Evolutionary conservation across 352 stramenopile genomes (phyloP), one percentile per base, ranked within the genome.

Genomic region (Phytophthora ohioensis): DNA sequence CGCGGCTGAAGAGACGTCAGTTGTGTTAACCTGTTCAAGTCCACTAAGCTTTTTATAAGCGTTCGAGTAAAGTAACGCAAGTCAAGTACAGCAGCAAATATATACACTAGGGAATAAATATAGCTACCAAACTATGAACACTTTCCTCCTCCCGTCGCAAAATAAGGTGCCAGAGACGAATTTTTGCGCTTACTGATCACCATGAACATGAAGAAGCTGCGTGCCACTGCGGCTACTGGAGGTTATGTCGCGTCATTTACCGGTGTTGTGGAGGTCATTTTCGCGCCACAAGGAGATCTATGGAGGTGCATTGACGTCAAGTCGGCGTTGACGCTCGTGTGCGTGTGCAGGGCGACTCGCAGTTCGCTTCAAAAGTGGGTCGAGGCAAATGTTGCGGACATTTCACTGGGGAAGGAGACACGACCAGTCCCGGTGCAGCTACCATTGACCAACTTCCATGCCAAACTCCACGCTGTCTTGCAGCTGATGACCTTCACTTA

Each of bases 401-500:
- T 79, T 21, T 79, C 71, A 7, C 36, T 67, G 13, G 52, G 57
- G 13, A 57, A 61, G 42, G 71, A 79, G 35, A 27, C n/a, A 13
- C n/a, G 67, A 31, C 52, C 71, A 1, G 56, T 79, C 31, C 57
- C 57, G 4, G 43, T 79, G 12, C 60, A 67, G 35, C 46, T 74
- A 11, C 34, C 27, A 6, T 27, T 42, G 0, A 11, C 38, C 3
- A 52, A n/a, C 15, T 53, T 71, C 8, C 5, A 49, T 31, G 5
- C 17, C 3, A 43, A 58, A 41, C 56, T 75, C n/a, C n/a, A 38
- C 13, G 45, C 32, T 5, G 38, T 55, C 30, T 6, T 54, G 11
- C n/a, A 59, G 13, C 46, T 72, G 10, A 32, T 67, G 51, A 5
- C 48, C n/a, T 91, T 87, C 49, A 51, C 31, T 1, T 91, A 88